Conservation (phyloP, 164 flowering plant species). For the Stephania yunnanensis region DNA sequence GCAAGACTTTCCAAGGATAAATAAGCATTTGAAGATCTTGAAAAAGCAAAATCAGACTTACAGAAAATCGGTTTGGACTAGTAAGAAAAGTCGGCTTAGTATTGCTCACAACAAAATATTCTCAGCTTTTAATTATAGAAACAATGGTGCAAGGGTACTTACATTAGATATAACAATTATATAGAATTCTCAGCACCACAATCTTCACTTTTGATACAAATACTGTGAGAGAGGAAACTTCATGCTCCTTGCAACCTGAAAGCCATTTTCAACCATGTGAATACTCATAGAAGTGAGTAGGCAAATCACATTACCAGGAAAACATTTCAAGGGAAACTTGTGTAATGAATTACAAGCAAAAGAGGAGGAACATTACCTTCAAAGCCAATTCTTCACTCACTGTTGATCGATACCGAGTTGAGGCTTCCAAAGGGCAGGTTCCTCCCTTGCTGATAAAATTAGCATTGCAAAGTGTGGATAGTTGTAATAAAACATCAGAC, state of each 20-base stretch:
- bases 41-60: too few species aligned
- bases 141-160: too few species aligned
- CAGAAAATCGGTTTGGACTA: too few species aligned
- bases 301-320: not conserved
- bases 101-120: too few species aligned
- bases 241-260: conserved; percentile 84
- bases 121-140: too few species aligned
- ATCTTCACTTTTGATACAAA: conserved; percentile 53
- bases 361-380: conserved; percentile 40
- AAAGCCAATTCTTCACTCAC: conserved; percentile 76
- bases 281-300: not conserved
- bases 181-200: not conserved
- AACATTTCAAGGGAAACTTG: too few species aligned
- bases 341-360: not conserved
- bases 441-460: conserved; percentile 81
- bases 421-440: conserved; percentile 87
- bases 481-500: conserved; percentile 83
- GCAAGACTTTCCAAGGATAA: too few species aligned
- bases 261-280: conserved; percentile 12
- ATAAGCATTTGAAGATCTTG: too few species aligned
- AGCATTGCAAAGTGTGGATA: conserved; percentile 89
- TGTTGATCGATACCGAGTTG: conserved; percentile 67
- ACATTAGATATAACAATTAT: not conserved
- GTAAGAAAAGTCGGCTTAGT: too few species aligned
- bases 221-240: conserved; percentile 81